Evolutionary conservation across 108 stramenopile genomes (phyloP).

Genomic region (Nitzschia sp.): DNA sequence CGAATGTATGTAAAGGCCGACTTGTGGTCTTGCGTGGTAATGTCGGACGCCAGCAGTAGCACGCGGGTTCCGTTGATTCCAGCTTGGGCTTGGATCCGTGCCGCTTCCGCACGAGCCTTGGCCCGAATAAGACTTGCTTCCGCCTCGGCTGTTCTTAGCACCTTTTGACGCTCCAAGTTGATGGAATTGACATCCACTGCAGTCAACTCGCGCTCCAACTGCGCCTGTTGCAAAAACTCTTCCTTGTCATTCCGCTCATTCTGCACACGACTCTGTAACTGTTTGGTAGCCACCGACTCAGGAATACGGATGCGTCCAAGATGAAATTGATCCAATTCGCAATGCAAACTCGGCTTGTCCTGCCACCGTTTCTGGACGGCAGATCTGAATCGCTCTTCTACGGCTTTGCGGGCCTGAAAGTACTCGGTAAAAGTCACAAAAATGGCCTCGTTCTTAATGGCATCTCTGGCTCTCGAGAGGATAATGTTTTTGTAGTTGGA

Average conservation of each 20-base stretch:
- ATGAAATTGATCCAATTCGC: conserved; percentile 54
- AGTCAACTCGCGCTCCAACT: conserved; percentile 49
- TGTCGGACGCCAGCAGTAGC: conserved; percentile 32
- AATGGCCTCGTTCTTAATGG: conserved; percentile 52
- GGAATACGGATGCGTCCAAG: conserved; percentile 52
- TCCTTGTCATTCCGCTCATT: conserved; percentile 51
- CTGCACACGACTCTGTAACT: conserved; percentile 46
- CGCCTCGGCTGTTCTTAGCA: conserved; percentile 40
- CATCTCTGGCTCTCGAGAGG: conserved; percentile 44
- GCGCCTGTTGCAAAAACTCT: conserved; percentile 45
- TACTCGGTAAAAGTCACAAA: conserved; percentile 42
- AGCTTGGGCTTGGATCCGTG: conserved; percentile 33
- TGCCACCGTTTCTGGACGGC: conserved; percentile 48
- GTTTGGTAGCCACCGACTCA: conserved; percentile 48
- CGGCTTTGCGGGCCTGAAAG: conserved; percentile 42
- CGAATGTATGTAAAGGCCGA: conserved; percentile 50
- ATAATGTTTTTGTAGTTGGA: conserved; percentile 34
- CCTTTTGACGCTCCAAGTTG: conserved; percentile 34
- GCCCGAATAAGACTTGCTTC: conserved; percentile 41
- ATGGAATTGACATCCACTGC: conserved; percentile 53
- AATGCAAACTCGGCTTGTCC: conserved; percentile 33
- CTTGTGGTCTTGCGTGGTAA: conserved; percentile 42
- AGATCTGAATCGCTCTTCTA: conserved; percentile 39
- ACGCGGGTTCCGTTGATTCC: conserved; percentile 38
- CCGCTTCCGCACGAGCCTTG: conserved; percentile 34